Conservation (phyloP, 2,329 filamentous ascomycete species). For the Dothideomycetes sp. region DNA sequence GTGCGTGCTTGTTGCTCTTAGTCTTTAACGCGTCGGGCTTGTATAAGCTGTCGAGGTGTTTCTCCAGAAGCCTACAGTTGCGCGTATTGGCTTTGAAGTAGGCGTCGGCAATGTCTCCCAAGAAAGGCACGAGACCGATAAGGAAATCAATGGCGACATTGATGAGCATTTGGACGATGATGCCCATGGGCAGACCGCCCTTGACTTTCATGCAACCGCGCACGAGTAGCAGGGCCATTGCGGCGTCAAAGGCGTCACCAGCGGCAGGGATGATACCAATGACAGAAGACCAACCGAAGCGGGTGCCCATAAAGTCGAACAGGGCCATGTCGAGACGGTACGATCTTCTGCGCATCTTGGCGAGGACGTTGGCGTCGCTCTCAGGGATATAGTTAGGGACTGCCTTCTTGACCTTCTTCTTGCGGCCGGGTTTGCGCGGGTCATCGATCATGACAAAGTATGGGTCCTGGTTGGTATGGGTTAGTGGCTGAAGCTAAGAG, state of each 20-base stretch:
- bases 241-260: slow-evolving; percentile 65
- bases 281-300: slow-evolving; percentile 82
- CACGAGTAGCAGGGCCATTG: slow-evolving; percentile 68
- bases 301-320: slow-evolving; percentile 70
- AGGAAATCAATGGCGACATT: slow-evolving; percentile 69
- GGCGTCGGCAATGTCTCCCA: slow-evolving; percentile 69
- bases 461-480: slow-evolving; percentile 56
- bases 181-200: slow-evolving; percentile 53
- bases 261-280: slow-evolving; percentile 75
- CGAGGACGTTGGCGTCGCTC: slow-evolving; percentile 74
- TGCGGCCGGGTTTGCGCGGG: slow-evolving; percentile 60
- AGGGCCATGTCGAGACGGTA: slow-evolving; percentile 79
- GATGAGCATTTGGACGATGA: slow-evolving; percentile 65
- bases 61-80: slow-evolving; percentile 62
- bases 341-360: slow-evolving; percentile 73
- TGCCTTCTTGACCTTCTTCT: slow-evolving; percentile 77
- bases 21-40: slow-evolving; percentile 32
- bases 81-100: slow-evolving; percentile 66
- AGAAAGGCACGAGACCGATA: slow-evolving; percentile 63
- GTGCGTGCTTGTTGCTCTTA: slow-evolving; percentile 27
- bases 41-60: slow-evolving; percentile 59
- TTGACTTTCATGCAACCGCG: slow-evolving; percentile 64
- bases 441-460: slow-evolving; percentile 79
- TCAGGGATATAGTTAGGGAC: slow-evolving; percentile 72
- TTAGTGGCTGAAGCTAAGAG: slow-evolving; percentile 8